phyloP scores from a whole-genome alignment of 257 asterid species.

The Solanum acaule region DNA sequence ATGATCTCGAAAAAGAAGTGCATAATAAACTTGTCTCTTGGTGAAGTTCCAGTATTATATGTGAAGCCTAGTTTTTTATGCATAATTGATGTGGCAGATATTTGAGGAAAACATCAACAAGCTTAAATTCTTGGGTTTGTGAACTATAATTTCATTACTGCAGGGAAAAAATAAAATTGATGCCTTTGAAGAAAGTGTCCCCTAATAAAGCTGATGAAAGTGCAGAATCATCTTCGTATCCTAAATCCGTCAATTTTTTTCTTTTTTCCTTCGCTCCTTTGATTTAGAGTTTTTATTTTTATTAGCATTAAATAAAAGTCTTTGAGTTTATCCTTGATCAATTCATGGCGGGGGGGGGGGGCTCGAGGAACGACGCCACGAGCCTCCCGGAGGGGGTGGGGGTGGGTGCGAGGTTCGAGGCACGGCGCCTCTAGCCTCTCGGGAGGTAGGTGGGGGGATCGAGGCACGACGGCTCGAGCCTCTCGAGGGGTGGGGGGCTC shows the following conservation, averaged over 20 bases:
- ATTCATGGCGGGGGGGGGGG: neutral
- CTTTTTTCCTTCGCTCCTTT: neutral
- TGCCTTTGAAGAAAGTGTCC: slow-evolving; percentile 19
- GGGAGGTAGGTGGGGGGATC: no score
- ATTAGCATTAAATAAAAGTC: neutral
- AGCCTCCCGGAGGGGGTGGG: no score
- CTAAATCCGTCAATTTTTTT: neutral
- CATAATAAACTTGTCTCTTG: neutral
- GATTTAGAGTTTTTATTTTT: neutral
- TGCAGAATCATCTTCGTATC: slow-evolving; percentile 21
- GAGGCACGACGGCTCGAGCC: no score
- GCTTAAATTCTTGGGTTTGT: neutral
- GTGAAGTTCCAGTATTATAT: neutral
- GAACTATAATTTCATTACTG: neutral
- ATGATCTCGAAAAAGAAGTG: neutral
- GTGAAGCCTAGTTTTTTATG: neutral
- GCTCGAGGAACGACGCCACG: no score
- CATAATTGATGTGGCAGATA: neutral
- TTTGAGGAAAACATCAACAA: neutral
- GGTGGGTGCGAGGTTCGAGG: no score
- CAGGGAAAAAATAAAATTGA: slow-evolving; percentile 20
- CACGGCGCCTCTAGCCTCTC: no score
- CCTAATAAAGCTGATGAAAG: slow-evolving; percentile 18
- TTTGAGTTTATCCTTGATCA: slow-evolving; percentile 38
- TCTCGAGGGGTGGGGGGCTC: no score